phyloP scores from a whole-genome alignment of 1,284 basidiomycete genomes.

The Phellinidium pouzarii region DNA sequence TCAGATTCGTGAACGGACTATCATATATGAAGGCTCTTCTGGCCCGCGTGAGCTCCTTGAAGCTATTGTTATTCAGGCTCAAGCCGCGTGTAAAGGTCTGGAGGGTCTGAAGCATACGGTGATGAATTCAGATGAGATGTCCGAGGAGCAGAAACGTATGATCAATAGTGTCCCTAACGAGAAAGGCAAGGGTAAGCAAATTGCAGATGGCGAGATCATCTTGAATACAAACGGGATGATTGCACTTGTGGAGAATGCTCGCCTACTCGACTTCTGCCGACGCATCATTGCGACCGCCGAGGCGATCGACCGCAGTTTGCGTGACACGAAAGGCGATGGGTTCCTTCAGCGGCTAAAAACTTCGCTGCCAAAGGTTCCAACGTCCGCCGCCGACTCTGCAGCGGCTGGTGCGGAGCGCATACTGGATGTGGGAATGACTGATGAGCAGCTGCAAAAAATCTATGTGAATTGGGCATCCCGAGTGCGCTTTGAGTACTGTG shows the following conservation, averaged over 20 bases:
- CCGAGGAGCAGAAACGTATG: constrained; percentile 79
- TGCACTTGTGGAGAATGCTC: constrained; percentile 61
- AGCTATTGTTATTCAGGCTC: constrained; percentile 82
- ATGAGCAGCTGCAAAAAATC: constrained; percentile 58
- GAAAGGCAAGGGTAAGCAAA: constrained; percentile 48
- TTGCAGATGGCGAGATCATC: constrained; percentile 17
- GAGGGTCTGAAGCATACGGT: constrained; percentile 55
- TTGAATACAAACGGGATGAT: constrained; percentile 19
- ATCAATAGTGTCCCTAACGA: constrained; percentile 42
- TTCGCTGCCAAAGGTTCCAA: constrained; percentile 64
- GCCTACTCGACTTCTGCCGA: constrained; percentile 62
- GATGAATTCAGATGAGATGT: constrained; percentile 53
- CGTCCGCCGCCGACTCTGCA: constrained; percentile 29
- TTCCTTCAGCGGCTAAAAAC: constrained; percentile 75
- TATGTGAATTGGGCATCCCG: constrained; percentile 80
- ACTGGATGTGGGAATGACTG: constrained; percentile 48
- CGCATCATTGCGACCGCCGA: constrained; percentile 73
- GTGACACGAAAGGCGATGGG: constrained; percentile 77
- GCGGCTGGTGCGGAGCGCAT: constrained; percentile 28
- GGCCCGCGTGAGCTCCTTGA: constrained; percentile 86
- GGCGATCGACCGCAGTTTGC: constrained; percentile 78
- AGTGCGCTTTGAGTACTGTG: constrained; percentile 83
- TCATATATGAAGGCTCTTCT: constrained; percentile 83
- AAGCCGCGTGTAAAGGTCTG: constrained; percentile 79
- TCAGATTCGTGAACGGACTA: constrained; percentile 63